Conservation (phyloP, 2,329 filamentous ascomycete genomes). For the Fonsecaea multimorphosa region DNA sequence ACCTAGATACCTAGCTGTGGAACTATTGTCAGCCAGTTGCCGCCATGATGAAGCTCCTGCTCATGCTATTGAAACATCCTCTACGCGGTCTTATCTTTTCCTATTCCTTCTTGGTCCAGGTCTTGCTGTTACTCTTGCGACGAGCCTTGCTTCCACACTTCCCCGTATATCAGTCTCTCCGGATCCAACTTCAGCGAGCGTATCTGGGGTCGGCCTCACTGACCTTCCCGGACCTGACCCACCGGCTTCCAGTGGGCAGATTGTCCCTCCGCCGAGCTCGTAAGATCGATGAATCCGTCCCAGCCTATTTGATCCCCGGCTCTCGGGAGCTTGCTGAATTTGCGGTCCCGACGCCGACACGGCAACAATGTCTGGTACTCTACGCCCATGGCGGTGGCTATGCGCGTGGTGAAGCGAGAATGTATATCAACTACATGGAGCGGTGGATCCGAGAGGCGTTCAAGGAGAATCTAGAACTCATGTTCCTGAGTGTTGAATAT, state of each 20-base stretch:
- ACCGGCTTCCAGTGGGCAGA: conserved; percentile 17
- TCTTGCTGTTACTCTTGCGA: conserved; percentile 13
- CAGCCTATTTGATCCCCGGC: conserved; percentile 23
- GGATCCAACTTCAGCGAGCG: conserved; percentile 20
- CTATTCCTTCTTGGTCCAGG: conserved; percentile 18
- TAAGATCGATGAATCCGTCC: conserved; percentile 7
- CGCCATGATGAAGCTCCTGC: conserved; percentile 9
- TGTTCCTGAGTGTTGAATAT: conserved; percentile 23
- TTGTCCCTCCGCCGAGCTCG: conserved; percentile 9
- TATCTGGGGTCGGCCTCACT: conserved; percentile 11
- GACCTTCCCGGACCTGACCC: conserved; percentile 24
- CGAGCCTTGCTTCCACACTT: conserved; percentile 20
- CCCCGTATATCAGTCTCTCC: conserved; percentile 19
- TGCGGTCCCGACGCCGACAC: neutral
- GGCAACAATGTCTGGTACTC: conserved; percentile 14
- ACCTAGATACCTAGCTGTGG: too few relatives aligned
- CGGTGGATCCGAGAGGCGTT: conserved; percentile 15
- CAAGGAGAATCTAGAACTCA: conserved; percentile 11
- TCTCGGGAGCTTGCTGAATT: conserved; percentile 4
- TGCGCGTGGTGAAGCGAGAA: conserved; percentile 26
- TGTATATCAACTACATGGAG: conserved; percentile 30
- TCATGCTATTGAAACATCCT: conserved; percentile 13
- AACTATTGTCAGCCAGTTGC: neutral
- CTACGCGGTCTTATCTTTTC: conserved; percentile 12
- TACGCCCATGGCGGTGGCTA: conserved; percentile 27